Percentiles rank a stretch among this genome's conserved stretches.
These are phyloP conservation scores for Jaltomata sinuosa DNA, from an alignment of 257 asterid species.

Conservation along the genomic window DNA sequence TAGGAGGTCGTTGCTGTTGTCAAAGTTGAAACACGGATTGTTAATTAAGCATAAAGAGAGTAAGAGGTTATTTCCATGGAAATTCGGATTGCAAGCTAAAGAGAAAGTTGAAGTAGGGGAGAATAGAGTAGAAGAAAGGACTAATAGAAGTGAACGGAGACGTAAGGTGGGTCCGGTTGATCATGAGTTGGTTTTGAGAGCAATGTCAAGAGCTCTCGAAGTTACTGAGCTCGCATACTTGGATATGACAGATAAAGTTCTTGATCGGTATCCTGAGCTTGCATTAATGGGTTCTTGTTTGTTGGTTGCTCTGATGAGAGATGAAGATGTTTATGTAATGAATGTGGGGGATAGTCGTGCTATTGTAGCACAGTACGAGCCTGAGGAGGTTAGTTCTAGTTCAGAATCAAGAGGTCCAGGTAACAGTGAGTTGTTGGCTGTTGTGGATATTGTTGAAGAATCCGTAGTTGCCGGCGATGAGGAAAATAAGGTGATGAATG, in stretches of 20 bases:
- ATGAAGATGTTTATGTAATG: slow-evolving; percentile 21
- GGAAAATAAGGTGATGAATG: background rate
- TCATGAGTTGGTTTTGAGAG: slow-evolving; percentile 18
- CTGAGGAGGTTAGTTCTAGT: slow-evolving; percentile 8
- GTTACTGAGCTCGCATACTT: slow-evolving; percentile 11
- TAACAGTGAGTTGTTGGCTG: background rate
- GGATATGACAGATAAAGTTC: slow-evolving; percentile 19
- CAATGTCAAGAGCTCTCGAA: slow-evolving; percentile 20
- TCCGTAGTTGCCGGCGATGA: background rate
- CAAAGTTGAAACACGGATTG: slow-evolving; percentile 20
- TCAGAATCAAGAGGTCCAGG: background rate
- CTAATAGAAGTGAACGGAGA: background rate
- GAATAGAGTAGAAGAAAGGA: slow-evolving; percentile 8
- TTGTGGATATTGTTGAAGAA: slow-evolving; percentile 10
- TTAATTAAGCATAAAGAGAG: slow-evolving; percentile 12
- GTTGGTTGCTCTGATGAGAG: slow-evolving; percentile 17
- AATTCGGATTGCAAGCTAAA: slow-evolving; percentile 13
- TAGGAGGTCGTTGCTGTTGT: slow-evolving; percentile 16
- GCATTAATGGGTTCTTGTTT: slow-evolving; percentile 22
- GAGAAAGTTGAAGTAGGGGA: slow-evolving; percentile 9
- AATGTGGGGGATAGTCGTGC: slow-evolving; percentile 23
- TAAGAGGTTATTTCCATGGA: slow-evolving; percentile 11
- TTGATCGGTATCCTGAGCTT: slow-evolving; percentile 17
- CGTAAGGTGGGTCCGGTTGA: slow-evolving; percentile 20
- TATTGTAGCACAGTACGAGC: slow-evolving; percentile 14